A percentile compares a stretch with the other conserved stretches of the same genome.
phyloP scores from a whole-genome alignment of 1,284 basidiomycete species.

The Boletus semigastroideus region DNA sequence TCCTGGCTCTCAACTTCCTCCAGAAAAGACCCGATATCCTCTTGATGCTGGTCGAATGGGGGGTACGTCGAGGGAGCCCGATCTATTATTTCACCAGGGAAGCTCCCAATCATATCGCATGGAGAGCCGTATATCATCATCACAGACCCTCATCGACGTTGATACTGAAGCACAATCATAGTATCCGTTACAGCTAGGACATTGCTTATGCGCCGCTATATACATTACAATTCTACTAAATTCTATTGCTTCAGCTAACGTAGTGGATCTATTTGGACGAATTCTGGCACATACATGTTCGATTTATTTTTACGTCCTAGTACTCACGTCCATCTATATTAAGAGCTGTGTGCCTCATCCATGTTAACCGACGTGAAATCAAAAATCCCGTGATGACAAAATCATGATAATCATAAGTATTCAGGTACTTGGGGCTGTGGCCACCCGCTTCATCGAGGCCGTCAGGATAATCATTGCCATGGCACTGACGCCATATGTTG shows the following conservation, averaged over 20 bases:
- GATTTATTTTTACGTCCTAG: slow-evolving; percentile 19
- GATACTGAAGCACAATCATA: slow-evolving; percentile 28
- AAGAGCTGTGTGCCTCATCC: slow-evolving; percentile 3
- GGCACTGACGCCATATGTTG: slow-evolving; percentile 70
- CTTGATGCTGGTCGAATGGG: slow-evolving; percentile 26
- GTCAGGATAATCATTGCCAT: slow-evolving; percentile 62
- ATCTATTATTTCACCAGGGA: slow-evolving; percentile 29
- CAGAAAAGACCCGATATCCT: slow-evolving; percentile 37
- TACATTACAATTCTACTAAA: slow-evolving; percentile 27
- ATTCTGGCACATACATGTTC: slow-evolving; percentile 9
- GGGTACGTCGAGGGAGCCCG: slow-evolving; percentile 23
- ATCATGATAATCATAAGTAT: slow-evolving; percentile 12
- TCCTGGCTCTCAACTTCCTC: slow-evolving; percentile 28
- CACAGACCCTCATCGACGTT: slow-evolving; percentile 33
- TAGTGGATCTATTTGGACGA: slow-evolving; percentile 18
- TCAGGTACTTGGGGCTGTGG: slow-evolving; percentile 17
- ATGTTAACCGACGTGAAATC: slow-evolving; percentile 2
- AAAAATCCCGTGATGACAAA: slow-evolving; percentile 1
- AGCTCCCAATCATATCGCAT: slow-evolving; percentile 33
- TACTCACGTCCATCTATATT: slow-evolving; percentile 5
- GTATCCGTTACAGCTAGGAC: slow-evolving; percentile 6
- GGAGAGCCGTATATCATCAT: slow-evolving; percentile 30
- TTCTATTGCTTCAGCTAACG: slow-evolving; percentile 36
- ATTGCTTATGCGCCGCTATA: slow-evolving; percentile 24
- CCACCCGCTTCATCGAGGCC: slow-evolving; percentile 49